These are phyloP conservation scores for Aphanomyces cochlioides DNA, from an alignment of 352 stramenopile species.

Conservation along the genomic window DNA sequence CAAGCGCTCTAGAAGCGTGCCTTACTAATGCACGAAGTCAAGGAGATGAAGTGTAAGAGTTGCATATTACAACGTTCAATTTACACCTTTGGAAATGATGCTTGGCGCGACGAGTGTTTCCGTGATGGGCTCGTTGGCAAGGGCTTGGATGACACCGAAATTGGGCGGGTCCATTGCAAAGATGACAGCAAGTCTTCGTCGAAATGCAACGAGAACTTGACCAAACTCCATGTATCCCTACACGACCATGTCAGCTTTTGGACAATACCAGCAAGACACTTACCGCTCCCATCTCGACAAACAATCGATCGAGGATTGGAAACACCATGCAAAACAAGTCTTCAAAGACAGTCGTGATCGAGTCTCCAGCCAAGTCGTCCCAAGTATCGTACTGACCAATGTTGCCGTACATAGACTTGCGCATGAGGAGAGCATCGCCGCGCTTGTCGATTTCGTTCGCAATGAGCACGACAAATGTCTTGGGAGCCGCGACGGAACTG, in stretches of 20 bases:
- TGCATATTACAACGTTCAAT: slow-evolving; percentile 7
- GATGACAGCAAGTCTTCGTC: slow-evolving; percentile 59
- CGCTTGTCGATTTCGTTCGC: slow-evolving; percentile 40
- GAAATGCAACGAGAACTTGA: slow-evolving; percentile 69
- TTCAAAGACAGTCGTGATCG: slow-evolving; percentile 81
- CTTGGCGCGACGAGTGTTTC: slow-evolving; percentile 41
- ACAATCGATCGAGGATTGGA: slow-evolving; percentile 72
- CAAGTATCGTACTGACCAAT: slow-evolving; percentile 52
- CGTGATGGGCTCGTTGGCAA: slow-evolving; percentile 66
- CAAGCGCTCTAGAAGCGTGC: no score
- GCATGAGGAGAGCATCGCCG: slow-evolving; percentile 12
- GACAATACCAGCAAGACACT: slow-evolving; percentile 32
- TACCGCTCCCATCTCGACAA: slow-evolving; percentile 85
- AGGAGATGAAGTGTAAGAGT: no score
- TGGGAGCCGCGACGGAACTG: slow-evolving; percentile 63
- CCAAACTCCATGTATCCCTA: slow-evolving; percentile 89
- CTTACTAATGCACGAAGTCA: no score
- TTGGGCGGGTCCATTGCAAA: slow-evolving; percentile 62
- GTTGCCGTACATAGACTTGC: slow-evolving; percentile 30
- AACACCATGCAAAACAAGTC: slow-evolving; percentile 81
- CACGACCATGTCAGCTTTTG: not conserved
- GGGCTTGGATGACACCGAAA: slow-evolving; percentile 53
- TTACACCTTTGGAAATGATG: slow-evolving; percentile 29
- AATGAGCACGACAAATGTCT: slow-evolving; percentile 72
- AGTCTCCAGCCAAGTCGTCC: slow-evolving; percentile 66